A percentile compares a stretch with the other conserved stretches of the same genome.
phyloP scores from a whole-genome alignment of 495 filamentous ascomycete genomes.

The Xanthoparmelia taractica region DNA sequence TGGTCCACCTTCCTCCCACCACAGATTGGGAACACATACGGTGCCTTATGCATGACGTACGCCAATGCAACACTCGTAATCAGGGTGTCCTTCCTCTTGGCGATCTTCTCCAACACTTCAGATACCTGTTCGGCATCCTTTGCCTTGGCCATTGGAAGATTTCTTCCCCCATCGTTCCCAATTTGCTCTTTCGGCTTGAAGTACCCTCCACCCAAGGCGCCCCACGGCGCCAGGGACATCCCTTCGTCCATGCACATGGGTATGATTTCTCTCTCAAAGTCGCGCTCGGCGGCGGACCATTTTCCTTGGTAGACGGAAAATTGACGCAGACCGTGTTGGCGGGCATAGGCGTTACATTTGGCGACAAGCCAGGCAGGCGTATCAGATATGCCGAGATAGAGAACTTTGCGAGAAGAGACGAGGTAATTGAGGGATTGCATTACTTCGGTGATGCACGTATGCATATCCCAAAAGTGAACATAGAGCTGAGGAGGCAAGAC shows the following conservation, averaged over 20 bases:
- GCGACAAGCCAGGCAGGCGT: constrained; percentile 55
- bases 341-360: constrained; percentile 53
- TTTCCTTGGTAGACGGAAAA: constrained; percentile 60
- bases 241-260: constrained; percentile 49
- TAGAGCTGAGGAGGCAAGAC: constrained; percentile 32
- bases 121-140: constrained; percentile 45
- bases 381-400: constrained; percentile 58
- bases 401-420: constrained; percentile 51
- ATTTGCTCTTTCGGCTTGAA: constrained; percentile 40
- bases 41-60: constrained; percentile 65
- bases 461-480: constrained; percentile 54
- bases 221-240: constrained; percentile 54
- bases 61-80: constrained; percentile 51
- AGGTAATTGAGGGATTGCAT: constrained; percentile 54
- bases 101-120: constrained; percentile 50
- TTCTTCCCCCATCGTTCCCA: constrained; percentile 30
- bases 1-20: constrained; percentile 60
- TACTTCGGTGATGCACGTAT: constrained; percentile 51
- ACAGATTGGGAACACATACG: constrained; percentile 70
- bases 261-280: constrained; percentile 51
- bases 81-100: constrained; percentile 42
- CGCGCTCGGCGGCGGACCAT: constrained; percentile 45
- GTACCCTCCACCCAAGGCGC: constrained; percentile 45
- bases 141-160: constrained; percentile 22
- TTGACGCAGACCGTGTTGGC: constrained; percentile 49